These are phyloP conservation scores for Neohortaea acidophila DNA, from an alignment of 495 filamentous ascomycete species.

Conservation along the genomic window DNA sequence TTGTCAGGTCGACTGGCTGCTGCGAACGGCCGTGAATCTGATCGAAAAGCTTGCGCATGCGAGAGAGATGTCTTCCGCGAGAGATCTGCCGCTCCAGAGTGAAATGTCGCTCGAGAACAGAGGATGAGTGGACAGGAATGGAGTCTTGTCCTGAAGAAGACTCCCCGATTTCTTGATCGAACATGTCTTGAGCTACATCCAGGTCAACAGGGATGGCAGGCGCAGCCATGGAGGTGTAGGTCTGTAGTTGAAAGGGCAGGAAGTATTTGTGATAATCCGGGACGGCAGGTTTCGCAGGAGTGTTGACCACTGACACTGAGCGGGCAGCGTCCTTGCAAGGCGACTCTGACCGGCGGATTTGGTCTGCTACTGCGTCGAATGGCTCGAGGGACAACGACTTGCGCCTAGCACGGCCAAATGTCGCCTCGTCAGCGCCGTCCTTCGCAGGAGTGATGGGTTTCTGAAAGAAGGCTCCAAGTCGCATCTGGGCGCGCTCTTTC, in stretches of 20 bases:
- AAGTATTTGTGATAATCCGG: conserved; percentile 60
- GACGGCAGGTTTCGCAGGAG: conserved; percentile 21
- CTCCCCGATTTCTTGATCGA: conserved; percentile 10
- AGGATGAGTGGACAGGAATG: conserved; percentile 6
- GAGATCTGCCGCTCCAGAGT: conserved; percentile 25
- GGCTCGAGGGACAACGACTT: conserved; percentile 23
- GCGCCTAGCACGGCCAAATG: conserved; percentile 7
- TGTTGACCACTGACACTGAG: background rate
- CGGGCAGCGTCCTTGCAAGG: conserved; percentile 3
- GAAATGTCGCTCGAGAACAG: conserved; percentile 15
- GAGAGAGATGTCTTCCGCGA: conserved; percentile 36
- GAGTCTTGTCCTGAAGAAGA: conserved; percentile 12
- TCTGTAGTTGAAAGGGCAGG: conserved; percentile 33
- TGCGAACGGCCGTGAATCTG: conserved; percentile 23
- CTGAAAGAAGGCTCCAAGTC: conserved; percentile 15
- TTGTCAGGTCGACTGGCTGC: conserved; percentile 32
- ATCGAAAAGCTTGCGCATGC: conserved; percentile 54
- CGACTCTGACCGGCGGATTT: conserved; percentile 10
- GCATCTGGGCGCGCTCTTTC: conserved; percentile 40
- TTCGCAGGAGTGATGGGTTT: conserved; percentile 11
- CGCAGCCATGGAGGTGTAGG: conserved; percentile 20
- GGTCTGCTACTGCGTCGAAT: conserved; percentile 15
- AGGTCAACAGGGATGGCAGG: conserved; percentile 7
- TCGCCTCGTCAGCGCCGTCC: background rate
- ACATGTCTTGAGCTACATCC: conserved; percentile 10